Conservation (phyloP, 768 basidiomycete species). For the Asterophora parasitica region DNA sequence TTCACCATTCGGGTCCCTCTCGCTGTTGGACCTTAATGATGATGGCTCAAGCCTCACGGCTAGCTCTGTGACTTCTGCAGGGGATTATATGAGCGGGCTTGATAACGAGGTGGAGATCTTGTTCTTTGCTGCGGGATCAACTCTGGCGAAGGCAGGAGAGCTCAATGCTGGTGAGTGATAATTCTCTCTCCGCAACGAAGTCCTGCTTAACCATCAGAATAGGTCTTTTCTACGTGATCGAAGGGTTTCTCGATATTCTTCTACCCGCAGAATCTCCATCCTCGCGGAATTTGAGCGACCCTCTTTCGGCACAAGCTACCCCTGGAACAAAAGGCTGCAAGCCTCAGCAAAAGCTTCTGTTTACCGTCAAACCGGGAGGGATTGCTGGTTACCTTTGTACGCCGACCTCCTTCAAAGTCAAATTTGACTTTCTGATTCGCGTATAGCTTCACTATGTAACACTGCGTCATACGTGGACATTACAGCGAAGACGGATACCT, state of each 20-base stretch:
- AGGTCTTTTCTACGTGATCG: slow-evolving; percentile 93
- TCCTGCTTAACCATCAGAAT: not conserved
- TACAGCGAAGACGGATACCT: slow-evolving; percentile 95
- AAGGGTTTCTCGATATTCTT: slow-evolving; percentile 91
- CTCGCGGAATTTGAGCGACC: slow-evolving; percentile 16
- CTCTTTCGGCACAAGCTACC: slow-evolving; percentile 7
- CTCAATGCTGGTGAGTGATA: slow-evolving; percentile 63
- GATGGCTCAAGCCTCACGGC: slow-evolving; percentile 66
- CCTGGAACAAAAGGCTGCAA: slow-evolving; percentile 22
- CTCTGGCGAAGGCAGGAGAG: slow-evolving; percentile 86
- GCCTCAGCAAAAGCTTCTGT: slow-evolving; percentile 64
- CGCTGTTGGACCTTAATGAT: slow-evolving; percentile 66
- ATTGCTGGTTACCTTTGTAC: slow-evolving; percentile 93
- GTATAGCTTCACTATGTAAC: slow-evolving; percentile 77
- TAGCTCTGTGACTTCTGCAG: slow-evolving; percentile 47
- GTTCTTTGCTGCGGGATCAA: slow-evolving; percentile 84
- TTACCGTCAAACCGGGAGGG: slow-evolving; percentile 94
- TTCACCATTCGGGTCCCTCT: slow-evolving; percentile 64
- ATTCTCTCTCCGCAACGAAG: slow-evolving; percentile 3
- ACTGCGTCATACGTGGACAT: slow-evolving; percentile 97
- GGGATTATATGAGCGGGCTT: slow-evolving; percentile 70
- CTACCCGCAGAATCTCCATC: slow-evolving; percentile 49
- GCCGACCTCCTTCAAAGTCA: slow-evolving; percentile 8
- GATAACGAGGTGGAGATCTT: slow-evolving; percentile 97
- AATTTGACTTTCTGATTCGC: not conserved